Base-by-base conservation (phyloP, 73 alveolate species). In the Durusdinium trenchii region DNA sequence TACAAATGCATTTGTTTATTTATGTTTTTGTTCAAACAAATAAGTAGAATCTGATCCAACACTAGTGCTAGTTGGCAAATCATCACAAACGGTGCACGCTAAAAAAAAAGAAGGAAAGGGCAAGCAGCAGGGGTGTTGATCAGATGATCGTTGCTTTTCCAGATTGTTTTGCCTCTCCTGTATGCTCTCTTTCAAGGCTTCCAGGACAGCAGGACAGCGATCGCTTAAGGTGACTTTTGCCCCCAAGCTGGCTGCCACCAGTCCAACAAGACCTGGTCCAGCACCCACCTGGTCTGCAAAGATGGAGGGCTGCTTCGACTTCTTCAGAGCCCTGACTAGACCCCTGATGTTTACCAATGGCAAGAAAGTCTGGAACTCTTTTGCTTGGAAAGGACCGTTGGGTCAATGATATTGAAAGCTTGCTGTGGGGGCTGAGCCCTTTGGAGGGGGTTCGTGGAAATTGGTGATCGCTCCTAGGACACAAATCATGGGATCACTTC, bases 281-380 rank as follows among this genome's bases (percentile, higher is more conserved):
- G 98, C 87, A 43, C 98, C 98, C 78, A 91, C 98, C 98, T 91
- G 60, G n/a, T n/a, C n/a, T n/a, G n/a, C n/a, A n/a, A n/a, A n/a
- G n/a, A n/a, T n/a, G n/a, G n/a, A n/a, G n/a, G n/a, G n/a, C n/a
- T n/a, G n/a, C n/a, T n/a, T n/a, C n/a, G n/a, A n/a, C n/a, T n/a
- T n/a, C n/a, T n/a, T n/a, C n/a, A n/a, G n/a, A n/a, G n/a, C n/a
- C n/a, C n/a, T n/a, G n/a, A n/a, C n/a, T n/a, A n/a, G n/a, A n/a
- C n/a, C n/a, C n/a, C n/a, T n/a, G n/a, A n/a, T n/a, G n/a, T n/a
- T n/a, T n/a, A n/a, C n/a, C n/a, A n/a, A n/a, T n/a, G n/a, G n/a
- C n/a, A n/a, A n/a, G n/a, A n/a, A n/a, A n/a, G n/a, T n/a, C n/a
- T n/a, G n/a, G n/a, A n/a, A n/a, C n/a, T n/a, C n/a, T n/a, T n/a